Percentiles rank a stretch among this genome's conserved stretches.
These are phyloP conservation scores for Salix koriyanagi DNA, from an alignment of 345 rosid genomes.

Conservation along the genomic window DNA sequence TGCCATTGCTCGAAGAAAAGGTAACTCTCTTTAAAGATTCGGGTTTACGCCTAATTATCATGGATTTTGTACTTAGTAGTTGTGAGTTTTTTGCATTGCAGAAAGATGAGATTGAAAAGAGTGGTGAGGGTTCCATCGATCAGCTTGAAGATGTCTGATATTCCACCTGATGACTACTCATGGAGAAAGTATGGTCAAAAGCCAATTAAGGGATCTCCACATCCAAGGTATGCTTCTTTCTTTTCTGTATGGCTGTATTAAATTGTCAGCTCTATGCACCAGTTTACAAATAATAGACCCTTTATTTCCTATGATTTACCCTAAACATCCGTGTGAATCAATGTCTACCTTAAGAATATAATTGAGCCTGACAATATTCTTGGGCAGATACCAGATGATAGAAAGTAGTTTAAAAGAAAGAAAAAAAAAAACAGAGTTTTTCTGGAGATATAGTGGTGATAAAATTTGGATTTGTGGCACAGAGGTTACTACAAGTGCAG, in stretches of 20 bases:
- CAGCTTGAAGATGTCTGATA: constrained; percentile 31
- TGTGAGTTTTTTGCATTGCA: not conserved
- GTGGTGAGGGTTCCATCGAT: constrained; percentile 28
- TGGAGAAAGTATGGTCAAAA: constrained; percentile 34
- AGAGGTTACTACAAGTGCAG: constrained; percentile 34
- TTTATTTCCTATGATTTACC: not conserved
- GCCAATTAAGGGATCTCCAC: constrained; percentile 32
- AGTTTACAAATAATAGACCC: not conserved
- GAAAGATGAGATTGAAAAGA: constrained; percentile 23
- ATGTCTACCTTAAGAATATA: not conserved
- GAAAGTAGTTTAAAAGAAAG: not conserved
- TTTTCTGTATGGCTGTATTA: not conserved
- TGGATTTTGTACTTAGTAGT: not conserved
- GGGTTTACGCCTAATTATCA: not conserved
- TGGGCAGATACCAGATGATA: not conserved
- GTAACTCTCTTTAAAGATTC: not conserved
- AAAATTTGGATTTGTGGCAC: not conserved
- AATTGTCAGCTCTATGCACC: not conserved
- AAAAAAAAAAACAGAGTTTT: not conserved
- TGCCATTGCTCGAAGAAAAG: constrained; percentile 98
- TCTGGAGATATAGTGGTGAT: not conserved
- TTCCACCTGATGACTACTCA: constrained; percentile 30
- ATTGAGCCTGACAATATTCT: not conserved
- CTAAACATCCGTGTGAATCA: not conserved
- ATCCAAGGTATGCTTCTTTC: constrained; percentile 14